Evolutionary conservation across 2,329 filamentous ascomycete species (phyloP), one percentile per base, ranked within the genome.

Genomic region (Ilyonectria sp.): DNA sequence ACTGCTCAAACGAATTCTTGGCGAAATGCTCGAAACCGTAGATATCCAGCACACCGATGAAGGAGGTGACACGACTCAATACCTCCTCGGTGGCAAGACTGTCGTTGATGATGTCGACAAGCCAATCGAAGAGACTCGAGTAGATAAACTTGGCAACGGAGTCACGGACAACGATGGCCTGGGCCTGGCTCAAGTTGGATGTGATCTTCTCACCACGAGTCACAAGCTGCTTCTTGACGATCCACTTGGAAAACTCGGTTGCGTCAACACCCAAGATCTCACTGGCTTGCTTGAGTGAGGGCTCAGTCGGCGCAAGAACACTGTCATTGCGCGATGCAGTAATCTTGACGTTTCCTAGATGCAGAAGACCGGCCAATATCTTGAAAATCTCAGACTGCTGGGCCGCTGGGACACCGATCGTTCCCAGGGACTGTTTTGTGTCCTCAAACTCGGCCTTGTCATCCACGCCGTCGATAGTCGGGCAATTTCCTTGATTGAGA

Each of bases 1-100:
- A 99, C 81, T 99, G 96, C 81, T 99, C 96, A 77, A 99, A 99
- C 1, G 96, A 99, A 85, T 99, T 99, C 86, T 98, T 98, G 69
- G 96, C 95, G 78, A 99, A 99, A 83, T 98, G 96, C 82, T 99
- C 96, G 78, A 99, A 99, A 71, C 95, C 95, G 82, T 98, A 98
- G 74, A 99, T 99, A 93, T 99, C 96, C 71, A 99, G 89, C 54
- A 99, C 96, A 81, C 96, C 96, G 76, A 99, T 99, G 82, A 99
- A 99, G 2, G 94, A 95, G 62, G 86, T 89, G 63, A 97, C 94
- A 46, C 93, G 90, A 75, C 87, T 91, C 59, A 98, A 82, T 43
- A 98, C 94, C 71, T 95, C 92, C 50, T 97, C 93, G 1, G 94
- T 94, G 13, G 96, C 96, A 74, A 99, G 86, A 79, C 94, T 95